Evolutionary conservation across 257 asterid species (phyloP).

Genomic region (Nicotiana undulata): DNA sequence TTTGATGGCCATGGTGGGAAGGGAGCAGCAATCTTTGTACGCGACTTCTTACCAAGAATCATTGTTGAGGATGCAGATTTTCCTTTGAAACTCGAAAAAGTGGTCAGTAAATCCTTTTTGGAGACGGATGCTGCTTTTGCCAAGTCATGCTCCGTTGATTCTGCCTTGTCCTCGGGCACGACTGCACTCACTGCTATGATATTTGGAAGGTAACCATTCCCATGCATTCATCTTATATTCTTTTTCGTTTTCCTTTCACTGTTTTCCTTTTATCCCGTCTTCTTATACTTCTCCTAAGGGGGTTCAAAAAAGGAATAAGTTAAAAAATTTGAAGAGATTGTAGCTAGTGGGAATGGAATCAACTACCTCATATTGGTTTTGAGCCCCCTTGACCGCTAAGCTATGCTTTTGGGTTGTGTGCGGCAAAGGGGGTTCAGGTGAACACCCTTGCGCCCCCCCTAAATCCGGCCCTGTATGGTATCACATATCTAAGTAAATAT

Average conservation of each 20-base stretch:
- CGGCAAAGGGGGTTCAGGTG: too few relatives aligned
- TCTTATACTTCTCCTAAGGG: too few relatives aligned
- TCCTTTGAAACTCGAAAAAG: constrained; percentile 81
- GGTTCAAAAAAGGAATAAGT: too few relatives aligned
- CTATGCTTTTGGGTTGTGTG: too few relatives aligned
- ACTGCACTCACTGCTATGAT: constrained; percentile 91
- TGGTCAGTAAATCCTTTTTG: constrained; percentile 63
- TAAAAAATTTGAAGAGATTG: too few relatives aligned
- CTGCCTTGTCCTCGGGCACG: constrained; percentile 76
- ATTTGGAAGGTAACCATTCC: constrained; percentile 56
- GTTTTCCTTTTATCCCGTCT: background rate
- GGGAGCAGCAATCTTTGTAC: constrained; percentile 77
- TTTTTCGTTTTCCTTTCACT: background rate
- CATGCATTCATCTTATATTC: background rate
- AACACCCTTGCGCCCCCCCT: too few relatives aligned
- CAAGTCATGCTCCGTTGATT: constrained; percentile 52
- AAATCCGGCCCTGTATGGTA: too few relatives aligned
- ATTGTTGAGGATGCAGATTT: constrained; percentile 79
- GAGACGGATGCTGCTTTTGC: constrained; percentile 77
- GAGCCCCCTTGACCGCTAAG: too few relatives aligned
- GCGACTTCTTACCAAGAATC: constrained; percentile 74
- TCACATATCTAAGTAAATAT: background rate
- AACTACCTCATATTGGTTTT: too few relatives aligned
- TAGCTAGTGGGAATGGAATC: too few relatives aligned
- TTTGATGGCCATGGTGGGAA: constrained; percentile 94